Conservation (phyloP, 2,329 filamentous ascomycete species). For the Fusarium musae region DNA sequence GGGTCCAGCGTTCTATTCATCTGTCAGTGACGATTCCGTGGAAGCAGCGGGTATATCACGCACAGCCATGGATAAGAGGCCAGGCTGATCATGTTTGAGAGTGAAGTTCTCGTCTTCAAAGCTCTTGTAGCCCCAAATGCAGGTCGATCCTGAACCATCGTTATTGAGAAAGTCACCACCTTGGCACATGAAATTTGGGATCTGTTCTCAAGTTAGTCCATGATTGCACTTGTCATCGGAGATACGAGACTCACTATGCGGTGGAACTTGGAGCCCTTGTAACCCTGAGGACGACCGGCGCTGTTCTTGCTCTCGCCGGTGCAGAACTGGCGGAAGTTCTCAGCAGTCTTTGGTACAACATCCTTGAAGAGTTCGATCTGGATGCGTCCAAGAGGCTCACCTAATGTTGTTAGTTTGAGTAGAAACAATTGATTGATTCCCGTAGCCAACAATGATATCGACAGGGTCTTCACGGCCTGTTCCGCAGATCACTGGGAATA, state of each 20-base stretch:
- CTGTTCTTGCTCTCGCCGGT: conserved; percentile 89
- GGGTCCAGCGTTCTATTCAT: conserved; percentile 80
- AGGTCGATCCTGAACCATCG: conserved; percentile 88
- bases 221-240: not conserved
- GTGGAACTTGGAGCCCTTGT: conserved; percentile 95
- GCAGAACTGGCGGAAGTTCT: conserved; percentile 98
- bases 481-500: conserved; percentile 24
- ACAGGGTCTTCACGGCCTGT: not conserved
- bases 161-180: conserved; percentile 95
- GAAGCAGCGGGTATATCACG: conserved; percentile 48
- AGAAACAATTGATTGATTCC: not conserved
- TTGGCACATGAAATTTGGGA: conserved; percentile 97
- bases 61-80: conserved; percentile 93
- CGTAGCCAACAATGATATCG: not conserved
- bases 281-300: conserved; percentile 84
- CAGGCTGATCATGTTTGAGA: conserved; percentile 80
- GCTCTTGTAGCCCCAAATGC: conserved; percentile 85
- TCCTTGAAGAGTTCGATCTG: conserved; percentile 92
- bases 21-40: not conserved
- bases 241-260: conserved; percentile 75
- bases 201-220: conserved; percentile 61
- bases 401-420: conserved; percentile 55
- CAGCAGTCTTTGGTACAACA: conserved; percentile 85
- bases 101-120: conserved; percentile 94
- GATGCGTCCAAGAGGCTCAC: conserved; percentile 85